Base-by-base conservation (phyloP, 306 rosid species). In the Astragalus membranaceus region DNA sequence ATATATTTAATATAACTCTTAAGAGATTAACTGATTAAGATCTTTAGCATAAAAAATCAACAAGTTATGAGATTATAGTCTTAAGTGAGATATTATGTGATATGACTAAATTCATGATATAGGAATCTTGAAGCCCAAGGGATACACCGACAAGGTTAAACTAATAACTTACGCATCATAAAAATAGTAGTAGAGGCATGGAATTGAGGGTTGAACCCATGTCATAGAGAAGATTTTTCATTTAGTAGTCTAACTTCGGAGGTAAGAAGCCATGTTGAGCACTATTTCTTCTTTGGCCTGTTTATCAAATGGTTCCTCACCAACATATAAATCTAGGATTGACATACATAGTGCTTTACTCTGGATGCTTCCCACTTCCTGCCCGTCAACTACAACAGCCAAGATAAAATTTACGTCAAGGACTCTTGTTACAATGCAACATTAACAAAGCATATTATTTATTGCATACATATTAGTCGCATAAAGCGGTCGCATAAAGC, bases 301-400 rank as follows among this genome's bases (percentile, higher is more conserved):
- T 70, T 75, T 83, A 77, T 94, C 99, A 74, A 94, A 94, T 52
- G 97, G 81, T 56, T 88, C 96, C 70, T 94, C 91, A 14, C 99
- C 99, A 33, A 91, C 70, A 54, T 88, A 94, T 60, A 94, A 82
- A 84, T 94, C 97, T 72, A 95, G 75, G 58, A 95, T 73, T 16
- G 92, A 89, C 32, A 69, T 80, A 70, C 96, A 95, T 10, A 95
- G 83, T 37, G 89, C 81, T 75, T 86, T 85, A 78, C 97, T 95
- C 79, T 91, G 81, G 65, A 95, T 86, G 75, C 89, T 89, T 80
- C 99, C 97, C 76, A 95, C 91, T 74, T 95, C 96, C 47, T 91
- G 80, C 67, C 97, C 96, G 36, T 95, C 96, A 82, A 95, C 99
- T 95, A 56, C 81, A 82, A n/a, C 33, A 70, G 58, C 36, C 32